phyloP scores from a whole-genome alignment of 176 grass and related monocot species.

The Zea luxurians region DNA sequence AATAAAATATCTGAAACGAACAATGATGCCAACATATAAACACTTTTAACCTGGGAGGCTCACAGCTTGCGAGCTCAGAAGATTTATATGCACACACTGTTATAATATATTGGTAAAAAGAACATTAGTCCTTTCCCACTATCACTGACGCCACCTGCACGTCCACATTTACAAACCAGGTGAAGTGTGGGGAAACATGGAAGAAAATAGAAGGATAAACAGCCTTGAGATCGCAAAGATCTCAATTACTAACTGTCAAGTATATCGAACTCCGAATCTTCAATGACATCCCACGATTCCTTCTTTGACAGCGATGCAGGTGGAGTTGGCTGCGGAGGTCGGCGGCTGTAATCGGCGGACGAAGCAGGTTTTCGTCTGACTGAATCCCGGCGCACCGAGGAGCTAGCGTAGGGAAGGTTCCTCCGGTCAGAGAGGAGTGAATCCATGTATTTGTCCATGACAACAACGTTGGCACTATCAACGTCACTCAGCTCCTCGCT shows the following conservation, averaged over 20 bases:
- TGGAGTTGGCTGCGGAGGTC: slow-evolving; percentile 36
- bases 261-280: slow-evolving; percentile 78
- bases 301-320: slow-evolving; percentile 47
- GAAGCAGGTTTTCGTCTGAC: slow-evolving; percentile 63
- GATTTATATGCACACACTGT: slow-evolving; percentile 47
- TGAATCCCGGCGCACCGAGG: slow-evolving; percentile 55
- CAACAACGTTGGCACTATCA: slow-evolving; percentile 55
- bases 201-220: slow-evolving; percentile 30
- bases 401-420: slow-evolving; percentile 48
- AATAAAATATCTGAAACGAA: too few relatives aligned
- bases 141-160: slow-evolving; percentile 51
- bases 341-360: slow-evolving; percentile 39
- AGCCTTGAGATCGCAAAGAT: slow-evolving; percentile 29
- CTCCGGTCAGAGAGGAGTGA: slow-evolving; percentile 63
- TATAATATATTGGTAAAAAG: slow-evolving; percentile 34
- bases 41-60: neutral
- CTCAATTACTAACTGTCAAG: slow-evolving; percentile 57
- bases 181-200: slow-evolving; percentile 40
- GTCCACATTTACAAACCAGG: slow-evolving; percentile 73
- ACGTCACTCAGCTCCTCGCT: slow-evolving; percentile 50
- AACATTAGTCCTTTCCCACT: slow-evolving; percentile 33
- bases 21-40: too few relatives aligned
- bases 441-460: slow-evolving; percentile 98
- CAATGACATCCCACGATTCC: slow-evolving; percentile 77
- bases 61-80: slow-evolving; percentile 30